These are phyloP conservation scores for Candida endomychidarum DNA, from an alignment of 805 yeast species.

Conservation along the genomic window DNA sequence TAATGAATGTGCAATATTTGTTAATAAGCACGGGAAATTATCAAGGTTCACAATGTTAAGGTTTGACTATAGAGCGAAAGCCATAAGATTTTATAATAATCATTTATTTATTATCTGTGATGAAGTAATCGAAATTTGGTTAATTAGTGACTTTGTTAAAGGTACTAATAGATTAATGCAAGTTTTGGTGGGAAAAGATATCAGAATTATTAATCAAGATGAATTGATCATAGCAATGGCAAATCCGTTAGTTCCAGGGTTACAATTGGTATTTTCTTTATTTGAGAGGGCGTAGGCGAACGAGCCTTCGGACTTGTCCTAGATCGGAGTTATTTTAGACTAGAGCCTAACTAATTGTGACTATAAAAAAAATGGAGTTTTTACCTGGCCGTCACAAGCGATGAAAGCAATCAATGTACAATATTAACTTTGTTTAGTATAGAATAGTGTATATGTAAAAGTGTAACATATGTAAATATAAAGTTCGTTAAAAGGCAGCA, in stretches of 20 bases:
- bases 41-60: slow-evolving; percentile 43
- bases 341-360: too few relatives aligned
- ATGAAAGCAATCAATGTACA: too few relatives aligned
- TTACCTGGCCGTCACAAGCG: too few relatives aligned
- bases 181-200: slow-evolving; percentile 70
- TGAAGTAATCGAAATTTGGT: slow-evolving; percentile 70
- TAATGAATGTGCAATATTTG: slow-evolving; percentile 66
- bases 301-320: too few relatives aligned
- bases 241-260: slow-evolving; percentile 61
- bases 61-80: slow-evolving; percentile 42
- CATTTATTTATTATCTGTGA: slow-evolving; percentile 51
- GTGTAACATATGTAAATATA: slow-evolving; percentile 4
- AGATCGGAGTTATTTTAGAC: too few relatives aligned
- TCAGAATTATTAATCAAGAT: slow-evolving; percentile 30
- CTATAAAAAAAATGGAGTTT: too few relatives aligned
- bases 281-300: slow-evolving; percentile 1
- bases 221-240: slow-evolving; percentile 46
- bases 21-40: slow-evolving; percentile 57
- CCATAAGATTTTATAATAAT: slow-evolving; percentile 33
- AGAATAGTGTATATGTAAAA: too few relatives aligned
- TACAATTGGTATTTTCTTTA: slow-evolving; percentile 55
- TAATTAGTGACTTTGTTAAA: slow-evolving; percentile 46
- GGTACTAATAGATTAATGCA: slow-evolving; percentile 56
- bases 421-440: too few relatives aligned
- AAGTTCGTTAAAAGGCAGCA: too few relatives aligned